phyloP scores from a whole-genome alignment of 2,329 filamentous ascomycete genomes.

The Albifimbria verrucaria region DNA sequence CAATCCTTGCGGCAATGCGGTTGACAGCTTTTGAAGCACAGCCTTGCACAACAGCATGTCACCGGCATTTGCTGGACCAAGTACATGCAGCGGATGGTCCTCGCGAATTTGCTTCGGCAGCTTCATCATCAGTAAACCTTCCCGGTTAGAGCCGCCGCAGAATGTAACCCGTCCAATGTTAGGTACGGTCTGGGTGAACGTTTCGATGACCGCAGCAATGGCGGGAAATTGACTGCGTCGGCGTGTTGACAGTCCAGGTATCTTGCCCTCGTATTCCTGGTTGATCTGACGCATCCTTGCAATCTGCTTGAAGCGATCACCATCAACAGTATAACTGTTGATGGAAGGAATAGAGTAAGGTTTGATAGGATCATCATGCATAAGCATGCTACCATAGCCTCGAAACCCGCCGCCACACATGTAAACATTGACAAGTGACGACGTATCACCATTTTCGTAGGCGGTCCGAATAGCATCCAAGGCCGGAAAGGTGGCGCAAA shows the following conservation, averaged over 20 bases:
- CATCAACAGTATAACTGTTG: constrained; percentile 70
- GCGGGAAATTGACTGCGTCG: constrained; percentile 80
- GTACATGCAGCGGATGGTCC: constrained; percentile 58
- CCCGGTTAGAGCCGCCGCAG: constrained; percentile 82
- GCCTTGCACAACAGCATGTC: constrained; percentile 31
- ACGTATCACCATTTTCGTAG: constrained; percentile 22
- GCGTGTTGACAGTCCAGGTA: constrained; percentile 77
- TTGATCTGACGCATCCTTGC: constrained; percentile 50
- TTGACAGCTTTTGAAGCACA: constrained; percentile 33
- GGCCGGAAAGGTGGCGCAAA: constrained; percentile 45
- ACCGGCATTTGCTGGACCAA: constrained; percentile 17
- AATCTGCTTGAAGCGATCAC: constrained; percentile 56
- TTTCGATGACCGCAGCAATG: constrained; percentile 75
- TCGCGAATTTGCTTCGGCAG: constrained; percentile 58
- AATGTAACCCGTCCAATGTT: constrained; percentile 73
- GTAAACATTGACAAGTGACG: constrained; percentile 69
- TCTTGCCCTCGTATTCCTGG: constrained; percentile 47
- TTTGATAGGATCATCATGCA: constrained; percentile 68
- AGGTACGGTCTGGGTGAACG: constrained; percentile 67
- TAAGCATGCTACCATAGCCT: constrained; percentile 86
- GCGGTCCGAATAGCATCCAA: constrained; percentile 42
- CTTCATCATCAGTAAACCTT: constrained; percentile 75
- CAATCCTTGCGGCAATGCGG: constrained; percentile 38
- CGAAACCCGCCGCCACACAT: constrained; percentile 88
- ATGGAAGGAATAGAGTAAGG: constrained; percentile 84